Evolutionary conservation across 495 filamentous ascomycete genomes (phyloP), one percentile per base, ranked within the genome.

Genomic region (Aspergillus carlsbadensis): DNA sequence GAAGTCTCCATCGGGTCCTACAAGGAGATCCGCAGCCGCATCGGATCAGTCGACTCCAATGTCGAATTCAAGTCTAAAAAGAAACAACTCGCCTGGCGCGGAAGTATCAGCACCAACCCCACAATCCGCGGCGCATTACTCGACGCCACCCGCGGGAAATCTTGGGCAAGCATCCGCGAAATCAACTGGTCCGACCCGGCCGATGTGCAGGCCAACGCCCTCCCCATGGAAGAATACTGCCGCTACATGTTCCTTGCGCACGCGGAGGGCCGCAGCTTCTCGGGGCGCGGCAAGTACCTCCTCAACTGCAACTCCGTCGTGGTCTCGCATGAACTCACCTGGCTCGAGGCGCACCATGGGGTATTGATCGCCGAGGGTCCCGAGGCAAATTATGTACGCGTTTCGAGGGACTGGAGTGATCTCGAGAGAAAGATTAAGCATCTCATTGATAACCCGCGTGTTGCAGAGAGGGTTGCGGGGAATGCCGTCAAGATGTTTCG

Each of bases 21-120:
- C 50, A 61, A 74, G 13, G 80, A 81, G 56, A 80, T 84, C 14
- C 65, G 71, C 1, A 65, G 63, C 0, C 71, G 70, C 20, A 75
- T 78, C 20, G 65, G 67, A 0, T 63, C 68, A 5, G 63, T 76
- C 2, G 74, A 76, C 51, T 64, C 72, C 10, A 69, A 65, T 0
- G 26, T 73, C 1, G 13, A 15, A 0, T 78, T 77, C 46, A 52
- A 65, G 10, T 58, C 74, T 4, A 92, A 92, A 64, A 80, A 78
- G 59, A 77, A 81, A 36, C 80, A 85, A 60, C 82, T 85, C 0
- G 75, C 90, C 2, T 91, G 89, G 89, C 78, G 89, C 33, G 89
- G 89, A 2, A 79, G 62, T 45, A 52, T 75, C 0, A 65, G 66
- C 2, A 69, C 71, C 8, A 75, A 71, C 47, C 65, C 66, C 11